Evolutionary conservation across 768 basidiomycete species (phyloP), one percentile per base, ranked within the genome.

Genomic region (Mycena olivaceomarginata): DNA sequence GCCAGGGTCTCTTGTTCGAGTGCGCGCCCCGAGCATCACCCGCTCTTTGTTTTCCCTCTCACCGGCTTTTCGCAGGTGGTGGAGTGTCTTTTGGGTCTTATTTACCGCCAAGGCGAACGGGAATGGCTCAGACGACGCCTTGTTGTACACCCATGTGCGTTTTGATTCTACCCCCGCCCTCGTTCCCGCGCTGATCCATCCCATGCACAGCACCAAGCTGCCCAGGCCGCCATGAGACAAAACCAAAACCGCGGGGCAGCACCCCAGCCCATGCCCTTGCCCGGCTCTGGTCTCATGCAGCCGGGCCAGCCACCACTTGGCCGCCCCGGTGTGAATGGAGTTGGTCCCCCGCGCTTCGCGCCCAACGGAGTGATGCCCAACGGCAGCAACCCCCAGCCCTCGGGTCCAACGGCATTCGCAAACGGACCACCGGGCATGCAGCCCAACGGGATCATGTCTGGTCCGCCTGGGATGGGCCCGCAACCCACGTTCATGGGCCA

Each of bases 11-110:
- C 77, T 88, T 96, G 56, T 96, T 95, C 86, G 95, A 96, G 94
- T 95, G 81, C 67, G 94, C 88, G 51, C 43, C 25, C 56, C 56
- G 56, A 57, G 41, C 62, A 31, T 63, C 31, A 51, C 59, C 81
- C 70, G 70, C 43, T 70, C 65, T 68, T 57, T 57, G 39, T 72
- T 74, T 69, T 77, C n/a, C 53, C 69, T 20, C 74, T 70, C 59
- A 74, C 70, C 65, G 60, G 60, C 75, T 68, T 79, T 70, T 67
- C 10, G 41, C 79, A 96, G 95, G 83, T 96, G 95, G 95, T 96
- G 95, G 95, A 94, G 92, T 79, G 95, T 96, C 31, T 96, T 96
- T 81, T 96, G 95, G 95, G 93, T 95, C 0, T 86, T 96, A 18
- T 96, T 96, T 83, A 92, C 93, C 15, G 94, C 95, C 62, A 96